Base-by-base conservation (phyloP, 2,329 filamentous ascomycete species). In the Penicillium sp. region DNA sequence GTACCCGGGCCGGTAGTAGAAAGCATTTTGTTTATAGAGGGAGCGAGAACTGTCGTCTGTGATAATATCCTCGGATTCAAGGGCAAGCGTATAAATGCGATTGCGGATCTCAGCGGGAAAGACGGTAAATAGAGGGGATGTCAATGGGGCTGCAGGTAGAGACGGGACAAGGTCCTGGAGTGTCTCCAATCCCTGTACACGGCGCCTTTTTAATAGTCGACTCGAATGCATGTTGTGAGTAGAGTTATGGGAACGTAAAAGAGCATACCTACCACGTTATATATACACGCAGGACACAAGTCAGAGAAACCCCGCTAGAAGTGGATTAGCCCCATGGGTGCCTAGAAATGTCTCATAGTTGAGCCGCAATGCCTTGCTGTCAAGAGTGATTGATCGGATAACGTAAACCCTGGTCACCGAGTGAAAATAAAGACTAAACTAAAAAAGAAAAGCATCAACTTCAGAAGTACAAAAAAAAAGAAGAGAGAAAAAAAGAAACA, bases 1-100 rank as follows among this genome's bases (percentile, higher is more conserved):
- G 59, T 76, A 74, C 10, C 61, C 64, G 9, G 71, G 70, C 2
- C 71, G 63, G 60, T 67, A 69, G 58, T 67, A 69, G 42, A 64
- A 64, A 6, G 62, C 62, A 21, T 70, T 58, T 41, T 38, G 52
- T 6, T 53, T 55, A 49, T 70, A 71, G 8, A 64, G 23, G 17
- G 55, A 38, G 6, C 13, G 36, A 27, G 39, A 15, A 23, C 17
- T 8, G 4, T 44, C 27, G 3, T 27, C 39, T 35, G 39, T 25
- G 19, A 33, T 23, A 19, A 15, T 8, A 10, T 44, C 39, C 39
- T 45, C 39, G 2, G 49, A 52, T 31, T 45, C 49, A 17, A 52
- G 49, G 4, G 9, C 49, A 21, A 52, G 13, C 7, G 19, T 23
- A 13, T 52, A 52, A 15, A 52, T 45, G 21, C 49, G 49, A 19